Base-by-base conservation (phyloP, 257 asterid species). In the Echites panduratus region DNA sequence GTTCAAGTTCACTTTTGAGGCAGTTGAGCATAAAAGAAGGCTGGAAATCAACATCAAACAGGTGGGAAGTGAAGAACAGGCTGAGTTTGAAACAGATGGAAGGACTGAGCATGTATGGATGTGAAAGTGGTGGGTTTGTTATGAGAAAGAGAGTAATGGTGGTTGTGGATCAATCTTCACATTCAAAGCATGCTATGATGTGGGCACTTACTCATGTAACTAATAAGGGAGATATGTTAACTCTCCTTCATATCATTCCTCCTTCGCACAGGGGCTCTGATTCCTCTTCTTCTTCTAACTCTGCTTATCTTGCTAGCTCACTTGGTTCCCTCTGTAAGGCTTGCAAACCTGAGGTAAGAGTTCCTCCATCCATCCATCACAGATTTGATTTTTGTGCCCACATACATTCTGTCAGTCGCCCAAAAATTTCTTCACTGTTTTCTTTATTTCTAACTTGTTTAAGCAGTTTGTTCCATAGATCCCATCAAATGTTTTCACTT, bases 121-220 rank as follows among this genome's bases (percentile, higher is more conserved):
- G 72, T 57, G 85, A 72, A 19, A 79, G 71, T 72, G 87, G 85
- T 54, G 75, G 74, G 24, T 70, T 86, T 22, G 88, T 81, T 68
- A 71, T 82, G 91, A 87, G 90, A 87, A 90, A 93, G 56, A 88
- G 96, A 78, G 97, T 93, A 11, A 90, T 93, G 98, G 97, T 93
- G 75, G 90, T 93, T 1, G 94, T 93, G 80, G 98, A 93, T 80
- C 85, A 90, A 48, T 70, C 86, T 50, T 81, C 96, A 12, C 85
- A 87, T 70, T 85, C 91, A 0, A 90, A 89, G 32, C 96, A 93
- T 75, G 98, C 98, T 1, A 89, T 93, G 97, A 91, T 89, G 94
- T 93, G 97, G 97, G 97, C 98, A 26, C 88, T 93, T 2, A 88
- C 96, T 66, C 97, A 91, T 82, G 94, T 91, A 2, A 76, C 97